Conservation (phyloP, 192 early-diverging fungal genomes). For the Coemansia sp. region DNA sequence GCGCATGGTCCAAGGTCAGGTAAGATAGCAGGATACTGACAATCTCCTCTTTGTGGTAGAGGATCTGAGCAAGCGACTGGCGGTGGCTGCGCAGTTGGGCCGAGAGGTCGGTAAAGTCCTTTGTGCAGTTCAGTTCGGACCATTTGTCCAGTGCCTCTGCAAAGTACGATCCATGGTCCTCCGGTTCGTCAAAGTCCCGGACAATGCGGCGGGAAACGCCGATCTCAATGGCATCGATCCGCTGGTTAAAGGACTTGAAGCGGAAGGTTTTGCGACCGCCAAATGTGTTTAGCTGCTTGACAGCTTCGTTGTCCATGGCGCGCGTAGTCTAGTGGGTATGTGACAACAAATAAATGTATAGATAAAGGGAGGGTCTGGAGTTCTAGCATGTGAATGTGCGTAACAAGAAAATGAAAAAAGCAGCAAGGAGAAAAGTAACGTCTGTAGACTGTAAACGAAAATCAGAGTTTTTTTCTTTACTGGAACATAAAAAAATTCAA, state of each 20-base stretch:
- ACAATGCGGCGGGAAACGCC: slow-evolving; percentile 69
- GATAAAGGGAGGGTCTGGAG: background rate
- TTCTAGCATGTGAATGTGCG: no score
- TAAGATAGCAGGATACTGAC: slow-evolving; percentile 65
- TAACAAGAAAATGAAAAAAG: no score
- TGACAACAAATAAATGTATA: background rate
- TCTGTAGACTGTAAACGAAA: no score
- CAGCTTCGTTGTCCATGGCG: slow-evolving; percentile 23
- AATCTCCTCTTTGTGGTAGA: slow-evolving; percentile 88
- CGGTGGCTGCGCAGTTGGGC: slow-evolving; percentile 64
- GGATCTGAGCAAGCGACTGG: slow-evolving; percentile 80
- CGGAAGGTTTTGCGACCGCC: slow-evolving; percentile 48
- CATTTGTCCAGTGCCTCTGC: slow-evolving; percentile 78
- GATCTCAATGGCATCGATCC: slow-evolving; percentile 81
- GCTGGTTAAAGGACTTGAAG: slow-evolving; percentile 53
- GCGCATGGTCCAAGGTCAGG: slow-evolving; percentile 60
- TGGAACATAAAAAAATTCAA: no score
- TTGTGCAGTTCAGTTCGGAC: slow-evolving; percentile 90
- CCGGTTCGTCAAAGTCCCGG: slow-evolving; percentile 59
- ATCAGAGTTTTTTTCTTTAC: no score
- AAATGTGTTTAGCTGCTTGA: slow-evolving; percentile 43
- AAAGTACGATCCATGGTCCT: slow-evolving; percentile 78
- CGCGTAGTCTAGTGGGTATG: background rate
- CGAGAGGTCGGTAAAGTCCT: slow-evolving; percentile 72
- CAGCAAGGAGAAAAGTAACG: no score